A percentile compares a stretch with the other conserved stretches of the same genome.
phyloP scores from a whole-genome alignment of 352 stramenopile genomes.

The Globisporangium spinosum region DNA sequence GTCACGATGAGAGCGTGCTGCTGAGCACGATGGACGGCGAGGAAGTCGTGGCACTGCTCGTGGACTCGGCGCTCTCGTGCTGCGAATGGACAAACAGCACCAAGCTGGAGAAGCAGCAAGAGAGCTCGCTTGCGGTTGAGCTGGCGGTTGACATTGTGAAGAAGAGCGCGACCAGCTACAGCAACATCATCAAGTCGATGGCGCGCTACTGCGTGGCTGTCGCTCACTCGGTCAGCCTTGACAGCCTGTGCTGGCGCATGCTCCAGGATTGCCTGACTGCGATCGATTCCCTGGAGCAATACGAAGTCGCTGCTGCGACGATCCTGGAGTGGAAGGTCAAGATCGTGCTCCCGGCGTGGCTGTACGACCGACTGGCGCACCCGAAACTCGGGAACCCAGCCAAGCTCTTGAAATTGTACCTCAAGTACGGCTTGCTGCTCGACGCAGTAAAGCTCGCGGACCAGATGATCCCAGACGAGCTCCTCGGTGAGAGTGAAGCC shows the following conservation, averaged over 20 bases:
- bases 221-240: constrained; percentile 31
- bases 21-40: constrained; percentile 54
- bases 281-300: constrained; percentile 40
- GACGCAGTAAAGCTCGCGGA: constrained; percentile 61
- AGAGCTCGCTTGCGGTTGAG: constrained; percentile 44
- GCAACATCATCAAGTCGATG: constrained; percentile 59
- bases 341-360: constrained; percentile 55
- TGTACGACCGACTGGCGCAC: constrained; percentile 38
- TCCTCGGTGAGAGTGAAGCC: constrained; percentile 35
- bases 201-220: constrained; percentile 61
- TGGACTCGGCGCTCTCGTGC: constrained; percentile 31
- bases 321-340: constrained; percentile 66
- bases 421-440: constrained; percentile 58
- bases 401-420: constrained; percentile 52
- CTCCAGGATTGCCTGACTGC: constrained; percentile 46
- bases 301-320: constrained; percentile 51
- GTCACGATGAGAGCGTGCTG: constrained; percentile 49
- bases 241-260: constrained; percentile 53
- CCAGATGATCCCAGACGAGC: constrained; percentile 32
- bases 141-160: constrained; percentile 47
- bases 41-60: constrained; percentile 53
- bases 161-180: constrained; percentile 23
- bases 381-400: constrained; percentile 41
- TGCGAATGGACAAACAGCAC: constrained; percentile 24
- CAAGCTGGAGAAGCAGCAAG: constrained; percentile 39